phyloP scores from a whole-genome alignment of 495 filamentous ascomycete species.

The Penicillium lagena region DNA sequence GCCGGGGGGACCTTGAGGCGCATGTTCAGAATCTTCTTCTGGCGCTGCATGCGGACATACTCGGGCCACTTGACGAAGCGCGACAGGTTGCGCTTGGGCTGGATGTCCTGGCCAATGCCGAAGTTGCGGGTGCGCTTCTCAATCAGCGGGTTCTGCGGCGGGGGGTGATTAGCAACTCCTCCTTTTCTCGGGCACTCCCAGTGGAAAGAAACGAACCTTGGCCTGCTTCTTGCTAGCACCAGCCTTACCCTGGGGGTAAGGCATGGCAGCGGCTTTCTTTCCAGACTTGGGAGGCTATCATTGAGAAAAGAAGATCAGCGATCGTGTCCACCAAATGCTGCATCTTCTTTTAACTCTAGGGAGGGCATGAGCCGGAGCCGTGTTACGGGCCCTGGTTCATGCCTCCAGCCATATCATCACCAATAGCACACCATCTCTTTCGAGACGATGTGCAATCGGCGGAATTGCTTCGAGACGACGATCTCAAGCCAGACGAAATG shows the following conservation, averaged over 20 bases:
- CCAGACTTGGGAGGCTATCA: conserved; percentile 98
- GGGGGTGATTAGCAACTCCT: conserved; percentile 12
- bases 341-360: conserved; percentile 90
- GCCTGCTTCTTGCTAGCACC: conserved; percentile 83
- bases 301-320: conserved; percentile 99
- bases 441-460: conserved; percentile 25
- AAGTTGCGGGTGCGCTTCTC: conserved; percentile 97
- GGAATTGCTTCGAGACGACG: conserved; percentile 37
- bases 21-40: conserved; percentile 98
- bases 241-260: conserved; percentile 91
- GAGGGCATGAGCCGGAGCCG: conserved; percentile 54
- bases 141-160: conserved; percentile 89
- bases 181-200: conserved; percentile 10
- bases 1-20: conserved; percentile 98
- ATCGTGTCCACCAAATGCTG: conserved; percentile 67
- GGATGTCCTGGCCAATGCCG: conserved; percentile 98
- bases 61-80: conserved; percentile 99
- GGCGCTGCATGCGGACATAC: conserved; percentile 97
- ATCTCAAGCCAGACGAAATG: conserved; percentile 26
- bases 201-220: conserved; percentile 63
- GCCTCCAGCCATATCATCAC: conserved; percentile 84
- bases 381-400: conserved; percentile 52
- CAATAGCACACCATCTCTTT: conserved; percentile 38
- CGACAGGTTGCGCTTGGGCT: conserved; percentile 93
- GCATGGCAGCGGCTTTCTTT: conserved; percentile 93